These are phyloP conservation scores for Cotoneaster glaucophyllus DNA, from an alignment of 306 rosid genomes.

Conservation along the genomic window DNA sequence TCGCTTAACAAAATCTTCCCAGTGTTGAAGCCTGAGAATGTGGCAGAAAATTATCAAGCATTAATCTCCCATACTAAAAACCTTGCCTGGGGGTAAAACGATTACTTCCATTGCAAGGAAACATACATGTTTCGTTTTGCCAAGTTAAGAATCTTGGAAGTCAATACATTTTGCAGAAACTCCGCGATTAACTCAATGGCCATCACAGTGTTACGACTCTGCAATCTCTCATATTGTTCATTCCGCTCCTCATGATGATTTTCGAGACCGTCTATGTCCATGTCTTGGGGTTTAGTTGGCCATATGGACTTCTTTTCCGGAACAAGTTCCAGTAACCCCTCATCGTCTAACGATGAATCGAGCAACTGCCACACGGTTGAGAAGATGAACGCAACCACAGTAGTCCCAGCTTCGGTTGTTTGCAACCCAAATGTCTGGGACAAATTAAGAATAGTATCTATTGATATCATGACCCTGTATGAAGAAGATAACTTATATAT, in stretches of 20 bases:
- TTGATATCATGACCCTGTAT: constrained; percentile 72
- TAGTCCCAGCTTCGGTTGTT: constrained; percentile 62
- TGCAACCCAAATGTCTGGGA: constrained; percentile 55
- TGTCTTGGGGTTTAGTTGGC: constrained; percentile 53
- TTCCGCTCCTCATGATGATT: constrained; percentile 36
- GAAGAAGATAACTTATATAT: constrained; percentile 24
- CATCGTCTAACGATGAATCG: constrained; percentile 87
- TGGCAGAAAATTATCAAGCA: constrained; percentile 7
- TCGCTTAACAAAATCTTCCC: constrained; percentile 54
- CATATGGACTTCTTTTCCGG: constrained; percentile 60
- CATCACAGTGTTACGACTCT: constrained; percentile 48
- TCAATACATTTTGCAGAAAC: constrained; percentile 53
- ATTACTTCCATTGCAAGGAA: background rate
- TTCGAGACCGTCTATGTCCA: constrained; percentile 54
- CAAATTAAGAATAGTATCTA: constrained; percentile 62
- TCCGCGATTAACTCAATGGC: constrained; percentile 64
- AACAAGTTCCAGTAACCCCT: constrained; percentile 63
- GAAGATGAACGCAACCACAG: constrained; percentile 75
- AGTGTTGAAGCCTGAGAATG: constrained; percentile 65
- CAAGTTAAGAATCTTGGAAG: constrained; percentile 66
- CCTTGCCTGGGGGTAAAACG: background rate
- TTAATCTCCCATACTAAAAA: background rate
- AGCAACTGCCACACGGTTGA: constrained; percentile 78
- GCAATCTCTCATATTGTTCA: constrained; percentile 50
- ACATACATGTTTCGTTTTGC: constrained; percentile 62